Evolutionary conservation across 108 stramenopile genomes (phyloP), one percentile per base, ranked within the genome.

Genomic region (Schizochytrium sp.): DNA sequence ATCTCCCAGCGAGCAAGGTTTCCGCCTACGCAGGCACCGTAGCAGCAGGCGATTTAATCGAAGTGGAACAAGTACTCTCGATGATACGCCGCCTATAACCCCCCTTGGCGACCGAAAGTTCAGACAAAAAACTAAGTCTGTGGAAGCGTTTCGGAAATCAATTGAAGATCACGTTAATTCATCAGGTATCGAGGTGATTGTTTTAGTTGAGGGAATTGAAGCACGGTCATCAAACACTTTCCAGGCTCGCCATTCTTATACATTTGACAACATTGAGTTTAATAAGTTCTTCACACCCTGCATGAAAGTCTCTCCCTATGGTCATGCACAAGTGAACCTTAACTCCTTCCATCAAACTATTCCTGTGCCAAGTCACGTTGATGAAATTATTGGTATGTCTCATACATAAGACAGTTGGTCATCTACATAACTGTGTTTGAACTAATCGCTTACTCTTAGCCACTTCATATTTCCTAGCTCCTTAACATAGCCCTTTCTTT

Each of bases 201-300:
- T 89, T 45, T 40, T 89, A 45, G 89, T 89, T 46, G 89, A 89
- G 47, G 89, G 61, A 17, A 72, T 83, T n/a, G 89, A 89, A 41
- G n/a, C 72, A 8, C 49, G 28, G 3, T 61, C 89, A 41, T 72
- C 73, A 5, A 56, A 56, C 53, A 83, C 76, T 41, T 95, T 96
- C 73, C 94, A 95, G 88, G 95, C 96, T 17, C 57, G 95, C 46
- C 96, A 97, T 76, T 93, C 92, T 3, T 96, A 97, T 91, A 94
- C 92, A 57, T 73, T 90, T 41, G 95, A 95, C 41, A 95, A 97
- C 88, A 95, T 97, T 88, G 94, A 91, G 53, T 97, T 94, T 90
- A 94, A 92, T 46, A 93, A 89, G 15, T 87, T 91, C 28, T 96
- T 96, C 88, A 92, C 91, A 46, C 93, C 91, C 2, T 94, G 94